Conservation (phyloP, 1,284 basidiomycete species). For the Microbotryomycetes sp. region DNA sequence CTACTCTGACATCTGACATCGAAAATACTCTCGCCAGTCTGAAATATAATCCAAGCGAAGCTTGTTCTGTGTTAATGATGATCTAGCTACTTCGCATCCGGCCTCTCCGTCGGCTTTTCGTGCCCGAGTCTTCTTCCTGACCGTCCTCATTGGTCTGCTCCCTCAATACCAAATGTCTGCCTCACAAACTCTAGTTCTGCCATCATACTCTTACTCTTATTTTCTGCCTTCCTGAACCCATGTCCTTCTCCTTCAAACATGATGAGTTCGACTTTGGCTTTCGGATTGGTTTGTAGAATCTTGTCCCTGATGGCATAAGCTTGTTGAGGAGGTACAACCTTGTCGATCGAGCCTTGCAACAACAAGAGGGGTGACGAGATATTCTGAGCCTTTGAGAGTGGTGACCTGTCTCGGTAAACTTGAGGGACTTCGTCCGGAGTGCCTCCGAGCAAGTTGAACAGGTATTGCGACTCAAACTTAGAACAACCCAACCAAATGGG, state of each 20-base stretch:
- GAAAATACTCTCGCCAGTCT: too few relatives aligned
- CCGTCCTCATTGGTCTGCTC: too few relatives aligned
- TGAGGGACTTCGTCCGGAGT: slow-evolving; percentile 46
- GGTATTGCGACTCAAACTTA: slow-evolving; percentile 34
- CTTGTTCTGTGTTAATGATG: too few relatives aligned
- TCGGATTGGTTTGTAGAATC: slow-evolving; percentile 38
- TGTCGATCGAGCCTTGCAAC: slow-evolving; percentile 36
- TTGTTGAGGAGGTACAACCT: slow-evolving; percentile 29
- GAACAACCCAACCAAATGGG: background rate
- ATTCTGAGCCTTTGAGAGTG: slow-evolving; percentile 49
- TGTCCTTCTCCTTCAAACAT: slow-evolving; percentile 54
- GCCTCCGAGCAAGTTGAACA: slow-evolving; percentile 52
- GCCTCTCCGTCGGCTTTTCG: too few relatives aligned
- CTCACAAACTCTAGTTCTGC: slow-evolving; percentile 48
- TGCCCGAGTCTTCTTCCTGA: too few relatives aligned
- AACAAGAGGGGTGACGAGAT: slow-evolving; percentile 53
- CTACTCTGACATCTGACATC: too few relatives aligned
- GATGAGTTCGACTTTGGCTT: slow-evolving; percentile 47
- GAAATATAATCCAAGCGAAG: too few relatives aligned
- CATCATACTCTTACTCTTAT: slow-evolving; percentile 47
- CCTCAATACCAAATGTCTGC: slow-evolving; percentile 30
- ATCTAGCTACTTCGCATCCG: too few relatives aligned
- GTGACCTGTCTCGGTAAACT: slow-evolving; percentile 50
- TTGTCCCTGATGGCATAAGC: slow-evolving; percentile 23
- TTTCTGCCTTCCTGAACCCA: slow-evolving; percentile 49